These are phyloP conservation scores for Lactarius tabidus DNA, from an alignment of 768 basidiomycete genomes.

Conservation along the genomic window DNA sequence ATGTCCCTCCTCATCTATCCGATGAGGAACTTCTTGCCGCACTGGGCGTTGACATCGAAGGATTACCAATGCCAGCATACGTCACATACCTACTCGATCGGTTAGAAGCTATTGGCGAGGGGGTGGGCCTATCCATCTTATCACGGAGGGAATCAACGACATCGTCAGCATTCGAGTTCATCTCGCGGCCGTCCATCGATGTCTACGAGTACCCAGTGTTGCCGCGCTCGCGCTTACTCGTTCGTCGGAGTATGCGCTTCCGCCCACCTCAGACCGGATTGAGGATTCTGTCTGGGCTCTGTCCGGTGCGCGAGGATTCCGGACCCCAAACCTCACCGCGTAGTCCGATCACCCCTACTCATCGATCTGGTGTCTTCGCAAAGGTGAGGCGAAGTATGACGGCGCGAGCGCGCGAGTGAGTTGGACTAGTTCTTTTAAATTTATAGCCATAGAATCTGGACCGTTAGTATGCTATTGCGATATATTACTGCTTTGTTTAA, in stretches of 20 bases:
- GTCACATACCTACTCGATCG: conserved; percentile 15
- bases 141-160: conserved; percentile 12
- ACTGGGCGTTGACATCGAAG: conserved; percentile 1
- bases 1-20: conserved; percentile 9
- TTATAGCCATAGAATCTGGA: not conserved
- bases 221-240: conserved; percentile 11
- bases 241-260: conserved; percentile 9
- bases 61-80: conserved; percentile 19
- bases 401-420: conserved; percentile 4
- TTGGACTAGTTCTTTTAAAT: not conserved
- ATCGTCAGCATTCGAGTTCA: conserved; percentile 12
- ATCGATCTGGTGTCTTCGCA: conserved; percentile 12
- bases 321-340: not conserved
- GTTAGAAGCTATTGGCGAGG: conserved; percentile 20
- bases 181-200: conserved; percentile 22
- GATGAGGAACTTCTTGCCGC: conserved; percentile 22
- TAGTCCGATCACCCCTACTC: not conserved
- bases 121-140: conserved; percentile 3
- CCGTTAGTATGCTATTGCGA: conserved; percentile 4
- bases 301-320: conserved; percentile 2
- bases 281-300: conserved; percentile 7
- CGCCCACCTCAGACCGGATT: not conserved
- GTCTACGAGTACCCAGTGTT: conserved; percentile 16
- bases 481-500: conserved; percentile 1
- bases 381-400: conserved; percentile 14